phyloP scores from a whole-genome alignment of 2,329 filamentous ascomycete genomes.

The Dendrostoma leiphaemia region DNA sequence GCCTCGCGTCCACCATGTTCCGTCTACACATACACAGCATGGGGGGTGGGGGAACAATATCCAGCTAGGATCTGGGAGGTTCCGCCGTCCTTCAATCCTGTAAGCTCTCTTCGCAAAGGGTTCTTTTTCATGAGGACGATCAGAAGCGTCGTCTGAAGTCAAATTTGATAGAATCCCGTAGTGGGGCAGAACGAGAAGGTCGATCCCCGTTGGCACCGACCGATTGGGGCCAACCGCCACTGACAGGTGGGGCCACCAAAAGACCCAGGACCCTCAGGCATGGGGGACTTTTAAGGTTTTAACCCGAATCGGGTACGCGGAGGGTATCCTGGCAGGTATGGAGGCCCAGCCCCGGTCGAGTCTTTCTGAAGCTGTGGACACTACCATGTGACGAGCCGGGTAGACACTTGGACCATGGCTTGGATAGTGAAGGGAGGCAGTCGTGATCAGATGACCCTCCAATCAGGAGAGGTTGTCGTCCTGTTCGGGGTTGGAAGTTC shows the following conservation, averaged over 20 bases:
- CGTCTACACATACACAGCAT: no score
- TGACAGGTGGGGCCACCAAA: neutral
- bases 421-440: no score
- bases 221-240: neutral
- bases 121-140: no score
- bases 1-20: no score
- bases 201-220: neutral
- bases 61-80: no score
- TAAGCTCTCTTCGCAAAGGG: no score
- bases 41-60: no score
- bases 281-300: neutral
- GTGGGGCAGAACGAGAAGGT: neutral
- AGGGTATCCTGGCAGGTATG: slow-evolving; percentile 7
- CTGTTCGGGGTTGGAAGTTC: slow-evolving; percentile 2
- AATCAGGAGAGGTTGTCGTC: neutral
- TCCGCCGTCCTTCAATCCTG: no score
- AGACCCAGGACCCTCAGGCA: slow-evolving; percentile 1
- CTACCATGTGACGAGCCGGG: no score
- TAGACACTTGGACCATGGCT: no score
- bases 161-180: neutral
- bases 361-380: no score
- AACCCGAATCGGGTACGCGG: slow-evolving; percentile 12
- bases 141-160: neutral
- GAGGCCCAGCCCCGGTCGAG: neutral
- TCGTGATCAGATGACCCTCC: neutral